Percentiles rank a stretch among this genome's conserved stretches.
Conservation (phyloP, 306 rosid genomes). For the Acacia melanoxylon region DNA sequence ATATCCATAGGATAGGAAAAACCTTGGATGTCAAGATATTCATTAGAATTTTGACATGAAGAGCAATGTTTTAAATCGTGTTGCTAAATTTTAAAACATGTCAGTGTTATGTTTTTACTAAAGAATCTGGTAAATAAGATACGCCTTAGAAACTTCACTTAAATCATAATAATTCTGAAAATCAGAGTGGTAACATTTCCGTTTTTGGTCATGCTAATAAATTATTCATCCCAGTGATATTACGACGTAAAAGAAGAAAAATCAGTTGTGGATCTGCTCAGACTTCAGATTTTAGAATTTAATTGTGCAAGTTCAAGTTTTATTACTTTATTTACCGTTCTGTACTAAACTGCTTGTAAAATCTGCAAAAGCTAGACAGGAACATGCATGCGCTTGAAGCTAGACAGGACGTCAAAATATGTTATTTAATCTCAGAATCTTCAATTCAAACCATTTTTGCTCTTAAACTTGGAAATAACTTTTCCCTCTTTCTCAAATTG, state of each 20-base stretch:
- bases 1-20: background rate
- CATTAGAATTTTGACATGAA: background rate
- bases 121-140: background rate
- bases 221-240: background rate
- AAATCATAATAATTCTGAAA: background rate
- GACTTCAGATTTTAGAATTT: slow-evolving; percentile 1
- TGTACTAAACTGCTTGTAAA: background rate
- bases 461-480: background rate
- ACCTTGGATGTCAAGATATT: background rate
- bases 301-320: background rate
- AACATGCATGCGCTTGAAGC: background rate
- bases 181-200: background rate
- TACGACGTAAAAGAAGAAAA: background rate
- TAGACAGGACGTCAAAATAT: background rate
- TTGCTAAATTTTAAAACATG: background rate
- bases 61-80: background rate
- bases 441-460: background rate
- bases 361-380: background rate
- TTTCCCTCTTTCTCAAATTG: background rate
- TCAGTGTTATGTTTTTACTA: background rate
- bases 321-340: background rate
- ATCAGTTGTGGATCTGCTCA: slow-evolving; percentile 5
- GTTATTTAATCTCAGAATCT: background rate
- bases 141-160: background rate
- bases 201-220: background rate